phyloP scores from a whole-genome alignment of 2,329 filamentous ascomycete species.

The Phaeosphaeria sp. region DNA sequence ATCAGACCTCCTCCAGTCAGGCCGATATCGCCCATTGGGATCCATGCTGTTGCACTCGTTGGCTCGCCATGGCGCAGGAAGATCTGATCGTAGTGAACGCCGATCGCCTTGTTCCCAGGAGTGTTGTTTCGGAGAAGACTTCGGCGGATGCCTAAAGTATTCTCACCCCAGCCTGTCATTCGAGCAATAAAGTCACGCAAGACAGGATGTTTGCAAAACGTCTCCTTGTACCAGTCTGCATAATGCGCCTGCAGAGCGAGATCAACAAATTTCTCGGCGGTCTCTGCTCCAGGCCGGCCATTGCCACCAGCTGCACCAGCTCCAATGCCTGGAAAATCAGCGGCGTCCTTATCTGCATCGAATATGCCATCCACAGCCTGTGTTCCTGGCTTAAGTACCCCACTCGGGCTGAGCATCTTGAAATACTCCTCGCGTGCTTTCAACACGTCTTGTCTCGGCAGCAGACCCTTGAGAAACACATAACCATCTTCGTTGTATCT shows the following conservation, averaged over 20 bases:
- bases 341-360: slow-evolving; percentile 50
- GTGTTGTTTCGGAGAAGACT: slow-evolving; percentile 64
- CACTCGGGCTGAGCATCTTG: slow-evolving; percentile 59
- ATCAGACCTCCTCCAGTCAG: slow-evolving; percentile 65
- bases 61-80: slow-evolving; percentile 63
- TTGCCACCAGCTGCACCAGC: slow-evolving; percentile 57
- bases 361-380: slow-evolving; percentile 62
- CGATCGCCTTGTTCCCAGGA: slow-evolving; percentile 63
- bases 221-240: slow-evolving; percentile 54
- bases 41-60: slow-evolving; percentile 64
- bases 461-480: slow-evolving; percentile 61
- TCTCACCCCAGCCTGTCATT: slow-evolving; percentile 60
- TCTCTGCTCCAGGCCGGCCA: slow-evolving; percentile 51
- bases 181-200: slow-evolving; percentile 58
- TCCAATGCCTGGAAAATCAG: slow-evolving; percentile 61
- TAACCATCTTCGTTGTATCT: slow-evolving; percentile 61
- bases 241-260: slow-evolving; percentile 62
- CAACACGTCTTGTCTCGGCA: slow-evolving; percentile 62
- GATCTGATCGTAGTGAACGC: slow-evolving; percentile 67
- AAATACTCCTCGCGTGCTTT: slow-evolving; percentile 62
- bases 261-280: slow-evolving; percentile 55
- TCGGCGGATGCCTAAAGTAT: slow-evolving; percentile 55
- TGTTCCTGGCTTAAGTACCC: slow-evolving; percentile 62
- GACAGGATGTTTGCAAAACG: slow-evolving; percentile 61
- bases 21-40: slow-evolving; percentile 62